Percentiles rank a stretch among this genome's conserved stretches.
These are phyloP conservation scores for Trichoderma virens DNA, from an alignment of 495 filamentous ascomycete genomes.

Conservation along the genomic window DNA sequence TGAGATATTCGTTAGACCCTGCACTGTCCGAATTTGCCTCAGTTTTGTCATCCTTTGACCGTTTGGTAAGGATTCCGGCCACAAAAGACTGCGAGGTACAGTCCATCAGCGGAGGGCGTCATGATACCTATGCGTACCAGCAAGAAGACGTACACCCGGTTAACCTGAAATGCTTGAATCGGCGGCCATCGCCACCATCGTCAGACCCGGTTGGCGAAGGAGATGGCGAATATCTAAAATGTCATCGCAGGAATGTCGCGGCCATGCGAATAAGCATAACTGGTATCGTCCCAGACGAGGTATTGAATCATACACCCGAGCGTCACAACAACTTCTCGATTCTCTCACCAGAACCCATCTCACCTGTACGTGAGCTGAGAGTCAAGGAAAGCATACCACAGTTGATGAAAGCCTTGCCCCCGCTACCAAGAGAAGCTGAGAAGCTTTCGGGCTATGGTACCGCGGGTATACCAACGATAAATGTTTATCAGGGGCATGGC, in stretches of 20 bases:
- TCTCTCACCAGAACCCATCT: conserved; percentile 39
- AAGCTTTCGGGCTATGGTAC: neutral
- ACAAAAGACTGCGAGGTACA: neutral
- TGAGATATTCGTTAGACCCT: conserved; percentile 18
- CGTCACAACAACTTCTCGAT: conserved; percentile 19
- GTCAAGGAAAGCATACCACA: conserved; percentile 43
- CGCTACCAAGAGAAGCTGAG: conserved; percentile 23
- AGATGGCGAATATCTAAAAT: neutral
- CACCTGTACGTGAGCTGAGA: conserved; percentile 35
- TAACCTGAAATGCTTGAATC: neutral
- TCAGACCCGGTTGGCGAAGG: neutral
- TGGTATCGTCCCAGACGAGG: neutral
- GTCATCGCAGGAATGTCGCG: neutral
- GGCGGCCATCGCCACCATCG: neutral
- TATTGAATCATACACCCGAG: neutral
- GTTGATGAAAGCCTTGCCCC: conserved; percentile 44
- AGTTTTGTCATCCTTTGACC: conserved; percentile 16
- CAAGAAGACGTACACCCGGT: neutral
- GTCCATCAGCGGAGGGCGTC: no score
- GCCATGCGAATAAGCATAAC: neutral
- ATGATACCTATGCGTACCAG: neutral
- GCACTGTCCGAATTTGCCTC: conserved; percentile 20
- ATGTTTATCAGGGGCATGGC: neutral
- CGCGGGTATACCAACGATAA: neutral
- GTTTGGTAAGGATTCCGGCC: conserved; percentile 7